These are phyloP conservation scores for Colletotrichum sp. DNA, from an alignment of 2,329 filamentous ascomycete genomes.

Conservation along the genomic window DNA sequence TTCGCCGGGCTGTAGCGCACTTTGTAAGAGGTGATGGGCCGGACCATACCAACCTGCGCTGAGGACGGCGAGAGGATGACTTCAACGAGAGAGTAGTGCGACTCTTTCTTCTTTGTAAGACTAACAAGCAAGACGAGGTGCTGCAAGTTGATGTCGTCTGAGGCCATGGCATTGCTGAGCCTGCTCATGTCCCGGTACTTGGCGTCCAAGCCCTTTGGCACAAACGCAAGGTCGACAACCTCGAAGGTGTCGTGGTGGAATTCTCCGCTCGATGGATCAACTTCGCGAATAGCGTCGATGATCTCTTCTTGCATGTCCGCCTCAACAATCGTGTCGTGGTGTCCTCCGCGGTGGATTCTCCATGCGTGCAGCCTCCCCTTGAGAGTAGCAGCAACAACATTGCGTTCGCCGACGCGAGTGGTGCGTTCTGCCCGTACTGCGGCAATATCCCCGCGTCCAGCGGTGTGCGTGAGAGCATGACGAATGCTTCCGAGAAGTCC, in stretches of 20 bases:
- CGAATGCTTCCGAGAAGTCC: slow-evolving; percentile 85
- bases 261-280: slow-evolving; percentile 52
- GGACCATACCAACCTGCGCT: slow-evolving; percentile 67
- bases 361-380: slow-evolving; percentile 83
- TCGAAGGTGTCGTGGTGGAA: slow-evolving; percentile 67
- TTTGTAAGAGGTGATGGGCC: slow-evolving; percentile 70
- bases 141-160: slow-evolving; percentile 57
- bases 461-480: slow-evolving; percentile 73
- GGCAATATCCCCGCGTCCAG: slow-evolving; percentile 77
- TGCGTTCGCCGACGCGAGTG: slow-evolving; percentile 79
- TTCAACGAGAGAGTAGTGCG: slow-evolving; percentile 79
- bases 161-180: slow-evolving; percentile 54
- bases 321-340: slow-evolving; percentile 76
- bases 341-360: slow-evolving; percentile 88
- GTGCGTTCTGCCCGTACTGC: slow-evolving; percentile 79
- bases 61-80: slow-evolving; percentile 62
- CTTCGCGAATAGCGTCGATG: slow-evolving; percentile 62
- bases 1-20: slow-evolving; percentile 52
- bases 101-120: slow-evolving; percentile 54
- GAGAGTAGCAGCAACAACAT: slow-evolving; percentile 79
- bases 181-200: slow-evolving; percentile 57
- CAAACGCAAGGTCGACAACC: slow-evolving; percentile 80
- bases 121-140: slow-evolving; percentile 68
- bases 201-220: slow-evolving; percentile 56
- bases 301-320: slow-evolving; percentile 73